These are phyloP conservation scores for Schizopora paradoxa DNA, from an alignment of 1,284 basidiomycete species.

Conservation along the genomic window DNA sequence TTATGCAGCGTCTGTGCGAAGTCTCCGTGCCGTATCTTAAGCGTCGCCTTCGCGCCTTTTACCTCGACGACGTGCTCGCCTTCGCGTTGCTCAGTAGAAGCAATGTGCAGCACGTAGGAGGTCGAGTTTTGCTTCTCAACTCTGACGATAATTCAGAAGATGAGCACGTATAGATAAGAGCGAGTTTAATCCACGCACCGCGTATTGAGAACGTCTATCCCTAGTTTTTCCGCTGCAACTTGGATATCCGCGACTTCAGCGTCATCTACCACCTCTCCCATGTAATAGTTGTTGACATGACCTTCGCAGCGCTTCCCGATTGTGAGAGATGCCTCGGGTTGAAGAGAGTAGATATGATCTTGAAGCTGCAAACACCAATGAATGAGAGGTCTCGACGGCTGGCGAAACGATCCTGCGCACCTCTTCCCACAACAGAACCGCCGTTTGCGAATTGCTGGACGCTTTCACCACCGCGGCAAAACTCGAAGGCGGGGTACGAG, in stretches of 20 bases:
- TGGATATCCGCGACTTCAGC: slow-evolving; percentile 73
- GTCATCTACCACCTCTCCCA: slow-evolving; percentile 63
- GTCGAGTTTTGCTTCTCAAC: slow-evolving; percentile 20
- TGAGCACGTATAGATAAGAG: neutral
- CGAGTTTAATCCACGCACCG: slow-evolving; percentile 44
- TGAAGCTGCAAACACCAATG: slow-evolving; percentile 50
- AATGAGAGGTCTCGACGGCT: neutral
- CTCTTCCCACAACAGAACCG: slow-evolving; percentile 55
- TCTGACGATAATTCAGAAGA: slow-evolving; percentile 8
- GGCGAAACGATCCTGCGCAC: slow-evolving; percentile 31
- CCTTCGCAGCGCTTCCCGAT: slow-evolving; percentile 76
- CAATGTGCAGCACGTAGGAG: slow-evolving; percentile 66
- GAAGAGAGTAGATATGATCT: slow-evolving; percentile 62
- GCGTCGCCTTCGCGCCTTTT: slow-evolving; percentile 38
- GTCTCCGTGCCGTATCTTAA: slow-evolving; percentile 71
- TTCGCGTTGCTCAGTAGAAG: slow-evolving; percentile 48
- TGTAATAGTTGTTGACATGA: slow-evolving; percentile 79
- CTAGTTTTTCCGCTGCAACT: slow-evolving; percentile 63
- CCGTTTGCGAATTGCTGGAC: slow-evolving; percentile 51
- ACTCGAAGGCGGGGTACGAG: slow-evolving; percentile 53
- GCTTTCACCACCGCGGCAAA: slow-evolving; percentile 58
- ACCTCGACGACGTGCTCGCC: slow-evolving; percentile 44
- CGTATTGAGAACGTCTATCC: slow-evolving; percentile 75
- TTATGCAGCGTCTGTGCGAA: slow-evolving; percentile 51
- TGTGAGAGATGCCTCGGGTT: slow-evolving; percentile 59